Evolutionary conservation across 805 yeast genomes (phyloP).

Genomic region (Torulaspora maleeae): DNA sequence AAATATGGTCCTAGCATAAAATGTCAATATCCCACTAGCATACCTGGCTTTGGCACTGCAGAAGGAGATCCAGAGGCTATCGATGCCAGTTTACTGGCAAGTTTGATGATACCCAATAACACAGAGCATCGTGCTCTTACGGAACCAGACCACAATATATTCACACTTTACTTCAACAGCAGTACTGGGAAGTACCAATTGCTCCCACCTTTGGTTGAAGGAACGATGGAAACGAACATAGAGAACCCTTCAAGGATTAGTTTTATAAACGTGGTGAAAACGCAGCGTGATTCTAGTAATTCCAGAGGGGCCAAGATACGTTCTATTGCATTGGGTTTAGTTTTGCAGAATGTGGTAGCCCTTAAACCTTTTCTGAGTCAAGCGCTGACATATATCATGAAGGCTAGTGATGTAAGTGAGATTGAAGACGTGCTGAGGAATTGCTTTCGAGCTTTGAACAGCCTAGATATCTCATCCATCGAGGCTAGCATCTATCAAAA

Average conservation of each 20-base stretch:
- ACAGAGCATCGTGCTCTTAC: slow-evolving; percentile 45
- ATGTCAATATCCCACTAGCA: slow-evolving; percentile 52
- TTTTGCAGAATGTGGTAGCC: slow-evolving; percentile 47
- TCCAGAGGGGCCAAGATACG: slow-evolving; percentile 58
- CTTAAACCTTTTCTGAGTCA: slow-evolving; percentile 56
- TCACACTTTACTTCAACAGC: slow-evolving; percentile 45
- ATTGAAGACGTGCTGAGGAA: slow-evolving; percentile 17
- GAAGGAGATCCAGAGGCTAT: slow-evolving; percentile 20
- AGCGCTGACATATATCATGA: slow-evolving; percentile 40
- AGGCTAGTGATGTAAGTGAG: slow-evolving; percentile 12
- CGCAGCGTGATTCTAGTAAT: slow-evolving; percentile 40
- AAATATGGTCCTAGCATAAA: slow-evolving; percentile 64
- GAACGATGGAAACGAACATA: slow-evolving; percentile 14
- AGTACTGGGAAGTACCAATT: slow-evolving; percentile 18
- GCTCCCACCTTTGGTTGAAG: slow-evolving; percentile 21
- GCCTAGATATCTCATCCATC: slow-evolving; percentile 23
- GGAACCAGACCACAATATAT: slow-evolving; percentile 54
- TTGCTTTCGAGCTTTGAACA: slow-evolving; percentile 26
- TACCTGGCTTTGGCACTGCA: slow-evolving; percentile 37
- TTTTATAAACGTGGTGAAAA: slow-evolving; percentile 53
- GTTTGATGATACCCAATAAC: slow-evolving; percentile 59
- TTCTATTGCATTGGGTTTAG: slow-evolving; percentile 55
- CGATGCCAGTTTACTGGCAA: slow-evolving; percentile 39
- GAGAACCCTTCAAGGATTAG: slow-evolving; percentile 41
- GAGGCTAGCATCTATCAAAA: slow-evolving; percentile 15